Conservation (phyloP, 768 basidiomycete species). For the Calocybe indica region DNA sequence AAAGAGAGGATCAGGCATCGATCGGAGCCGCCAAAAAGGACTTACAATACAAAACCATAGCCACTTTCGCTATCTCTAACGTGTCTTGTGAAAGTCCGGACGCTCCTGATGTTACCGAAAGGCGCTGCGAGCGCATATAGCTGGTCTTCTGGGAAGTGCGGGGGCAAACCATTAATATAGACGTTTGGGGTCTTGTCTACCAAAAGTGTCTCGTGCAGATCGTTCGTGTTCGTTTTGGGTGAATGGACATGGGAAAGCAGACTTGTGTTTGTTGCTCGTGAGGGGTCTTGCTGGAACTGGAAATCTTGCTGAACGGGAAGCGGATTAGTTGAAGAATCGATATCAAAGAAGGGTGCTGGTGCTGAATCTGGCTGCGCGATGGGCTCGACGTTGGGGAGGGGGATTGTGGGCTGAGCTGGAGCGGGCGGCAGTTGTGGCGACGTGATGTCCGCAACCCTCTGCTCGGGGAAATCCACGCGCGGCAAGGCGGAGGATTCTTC, state of each 20-base stretch:
- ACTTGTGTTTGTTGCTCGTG: too few relatives aligned
- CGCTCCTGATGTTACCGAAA: constrained; percentile 73
- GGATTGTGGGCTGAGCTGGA: constrained; percentile 25
- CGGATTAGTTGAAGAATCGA: too few relatives aligned
- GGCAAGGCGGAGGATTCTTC: too few relatives aligned
- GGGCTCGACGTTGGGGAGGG: constrained; percentile 17
- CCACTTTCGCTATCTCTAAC: constrained; percentile 69
- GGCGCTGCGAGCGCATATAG: constrained; percentile 64
- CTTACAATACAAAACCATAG: constrained; percentile 76
- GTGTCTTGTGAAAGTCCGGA: constrained; percentile 79
- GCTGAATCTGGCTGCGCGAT: too few relatives aligned
- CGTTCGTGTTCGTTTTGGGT: constrained; percentile 1
- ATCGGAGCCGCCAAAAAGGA: constrained; percentile 3
- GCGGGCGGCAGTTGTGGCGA: constrained; percentile 19
- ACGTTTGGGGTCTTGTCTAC: constrained; percentile 64
- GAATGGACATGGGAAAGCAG: background rate
- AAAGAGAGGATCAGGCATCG: background rate
- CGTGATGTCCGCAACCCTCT: background rate
- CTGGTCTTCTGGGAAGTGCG: constrained; percentile 77
- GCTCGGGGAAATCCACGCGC: background rate
- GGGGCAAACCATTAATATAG: constrained; percentile 84
- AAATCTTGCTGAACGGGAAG: too few relatives aligned
- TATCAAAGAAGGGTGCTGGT: too few relatives aligned
- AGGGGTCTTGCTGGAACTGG: too few relatives aligned
- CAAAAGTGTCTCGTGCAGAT: background rate